Percentiles rank a stretch among this genome's conserved stretches.
Conservation (phyloP, 192 early-diverging fungal species). For the Mycoemilia scoparia region DNA sequence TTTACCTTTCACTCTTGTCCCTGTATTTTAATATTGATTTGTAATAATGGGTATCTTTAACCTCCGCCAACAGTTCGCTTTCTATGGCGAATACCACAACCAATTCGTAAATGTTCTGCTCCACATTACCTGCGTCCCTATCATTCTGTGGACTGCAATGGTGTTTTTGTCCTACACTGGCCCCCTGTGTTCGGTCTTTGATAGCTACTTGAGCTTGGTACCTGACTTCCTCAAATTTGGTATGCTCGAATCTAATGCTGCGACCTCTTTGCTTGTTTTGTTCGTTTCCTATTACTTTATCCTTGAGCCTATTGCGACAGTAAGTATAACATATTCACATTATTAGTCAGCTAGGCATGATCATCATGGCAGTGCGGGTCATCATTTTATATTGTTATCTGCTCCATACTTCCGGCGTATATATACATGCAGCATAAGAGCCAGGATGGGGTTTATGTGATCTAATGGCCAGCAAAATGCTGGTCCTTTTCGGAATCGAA, state of each 20-base stretch:
- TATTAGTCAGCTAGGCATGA: too few relatives aligned
- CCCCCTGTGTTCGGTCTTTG: too few relatives aligned
- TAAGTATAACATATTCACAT: too few relatives aligned
- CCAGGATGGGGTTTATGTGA: too few relatives aligned
- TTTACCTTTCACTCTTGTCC: too few relatives aligned
- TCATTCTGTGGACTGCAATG: conserved; percentile 64
- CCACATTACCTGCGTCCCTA: conserved; percentile 81
- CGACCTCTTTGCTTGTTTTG: conserved; percentile 35
- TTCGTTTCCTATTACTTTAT: conserved; percentile 58
- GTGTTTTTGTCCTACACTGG: conserved; percentile 35
- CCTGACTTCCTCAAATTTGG: too few relatives aligned
- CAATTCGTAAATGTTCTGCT: conserved; percentile 61
- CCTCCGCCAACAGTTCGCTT: conserved; percentile 56
- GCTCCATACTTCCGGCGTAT: too few relatives aligned
- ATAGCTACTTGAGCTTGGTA: conserved; percentile 5
- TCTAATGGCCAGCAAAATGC: too few relatives aligned
- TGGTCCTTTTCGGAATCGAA: conserved; percentile 3
- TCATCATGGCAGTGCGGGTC: too few relatives aligned
- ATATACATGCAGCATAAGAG: too few relatives aligned
- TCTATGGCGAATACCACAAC: conserved; percentile 68
- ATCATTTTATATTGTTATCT: too few relatives aligned
- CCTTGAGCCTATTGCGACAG: conserved; percentile 51
- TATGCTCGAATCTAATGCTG: conserved; percentile 25
- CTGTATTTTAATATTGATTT: too few relatives aligned
- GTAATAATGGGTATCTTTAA: conserved; percentile 40